Percentiles rank a stretch among this genome's conserved stretches.
These are phyloP conservation scores for Tricholoma flavovirens DNA, from an alignment of 768 basidiomycete species.

Conservation along the genomic window DNA sequence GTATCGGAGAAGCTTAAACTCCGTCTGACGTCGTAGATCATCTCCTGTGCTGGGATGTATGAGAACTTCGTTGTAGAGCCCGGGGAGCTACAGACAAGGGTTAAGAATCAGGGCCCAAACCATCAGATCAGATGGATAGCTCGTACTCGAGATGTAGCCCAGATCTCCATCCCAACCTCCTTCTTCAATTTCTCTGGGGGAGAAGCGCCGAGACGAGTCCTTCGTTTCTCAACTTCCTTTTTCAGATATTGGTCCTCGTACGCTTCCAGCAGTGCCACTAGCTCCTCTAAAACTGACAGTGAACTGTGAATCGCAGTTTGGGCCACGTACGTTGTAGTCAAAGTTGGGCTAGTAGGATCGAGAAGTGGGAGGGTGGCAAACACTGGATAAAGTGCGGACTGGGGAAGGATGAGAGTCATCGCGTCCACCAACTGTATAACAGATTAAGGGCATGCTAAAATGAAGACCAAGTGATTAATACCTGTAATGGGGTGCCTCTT, in stretches of 20 bases:
- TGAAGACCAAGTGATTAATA: constrained; percentile 5
- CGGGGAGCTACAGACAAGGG: constrained; percentile 48
- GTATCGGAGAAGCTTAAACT: constrained; percentile 67
- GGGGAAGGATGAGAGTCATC: constrained; percentile 68
- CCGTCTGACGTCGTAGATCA: constrained; percentile 69
- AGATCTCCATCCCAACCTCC: constrained; percentile 65
- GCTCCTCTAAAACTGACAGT: constrained; percentile 67
- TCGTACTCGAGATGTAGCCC: constrained; percentile 52
- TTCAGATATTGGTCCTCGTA: constrained; percentile 54
- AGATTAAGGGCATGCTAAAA: constrained; percentile 2
- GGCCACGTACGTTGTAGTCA: constrained; percentile 48
- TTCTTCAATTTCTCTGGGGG: constrained; percentile 51
- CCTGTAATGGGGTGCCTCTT: constrained; percentile 53
- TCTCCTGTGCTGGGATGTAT: constrained; percentile 78
- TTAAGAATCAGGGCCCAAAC: constrained; percentile 7
- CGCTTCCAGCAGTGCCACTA: constrained; percentile 56
- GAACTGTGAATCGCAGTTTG: constrained; percentile 66
- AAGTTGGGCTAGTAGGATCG: constrained; percentile 68
- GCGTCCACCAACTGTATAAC: constrained; percentile 54
- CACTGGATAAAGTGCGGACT: constrained; percentile 56
- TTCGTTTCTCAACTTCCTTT: constrained; percentile 70
- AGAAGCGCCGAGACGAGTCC: constrained; percentile 69
- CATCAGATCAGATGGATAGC: background rate
- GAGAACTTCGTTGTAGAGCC: constrained; percentile 71
- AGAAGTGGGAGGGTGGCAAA: constrained; percentile 67